A percentile compares a stretch with the other conserved stretches of the same genome.
These are phyloP conservation scores for Parathielavia hyrcaniae DNA, from an alignment of 495 filamentous ascomycete genomes.

Conservation along the genomic window DNA sequence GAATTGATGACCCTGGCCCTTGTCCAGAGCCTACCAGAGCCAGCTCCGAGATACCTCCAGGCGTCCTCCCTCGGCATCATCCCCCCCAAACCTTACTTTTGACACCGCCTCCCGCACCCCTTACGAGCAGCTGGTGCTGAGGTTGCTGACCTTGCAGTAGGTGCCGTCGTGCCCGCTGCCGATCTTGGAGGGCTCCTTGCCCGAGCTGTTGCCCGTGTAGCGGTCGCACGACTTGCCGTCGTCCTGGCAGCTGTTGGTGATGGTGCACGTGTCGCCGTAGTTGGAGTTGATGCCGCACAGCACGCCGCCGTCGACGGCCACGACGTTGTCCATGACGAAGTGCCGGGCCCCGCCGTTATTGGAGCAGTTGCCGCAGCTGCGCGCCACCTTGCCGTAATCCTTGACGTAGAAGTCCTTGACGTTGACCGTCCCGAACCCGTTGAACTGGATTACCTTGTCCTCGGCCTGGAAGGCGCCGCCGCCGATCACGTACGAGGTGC, in stretches of 20 bases:
- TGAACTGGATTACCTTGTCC: conserved; percentile 42
- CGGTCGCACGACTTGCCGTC: conserved; percentile 36
- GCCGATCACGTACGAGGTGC: conserved; percentile 43
- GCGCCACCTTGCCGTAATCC: conserved; percentile 49
- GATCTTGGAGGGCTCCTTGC: conserved; percentile 37
- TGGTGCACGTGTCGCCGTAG: conserved; percentile 42
- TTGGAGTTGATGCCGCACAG: conserved; percentile 51
- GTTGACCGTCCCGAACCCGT: conserved; percentile 29
- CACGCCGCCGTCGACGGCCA: conserved; percentile 40
- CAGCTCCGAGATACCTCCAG: not conserved
- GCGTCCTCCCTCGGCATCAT: not conserved
- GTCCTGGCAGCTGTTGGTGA: conserved; percentile 28
- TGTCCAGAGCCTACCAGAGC: no score
- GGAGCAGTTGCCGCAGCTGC: conserved; percentile 53
- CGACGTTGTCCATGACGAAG: conserved; percentile 47
- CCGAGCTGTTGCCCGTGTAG: conserved; percentile 41
- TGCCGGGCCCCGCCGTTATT: conserved; percentile 35
- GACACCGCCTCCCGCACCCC: not conserved
- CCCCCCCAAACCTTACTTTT: not conserved
- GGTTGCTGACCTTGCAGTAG: conserved; percentile 12
- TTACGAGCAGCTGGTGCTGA: conserved; percentile 9
- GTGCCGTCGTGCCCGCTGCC: conserved; percentile 25
- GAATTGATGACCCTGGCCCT: no score
- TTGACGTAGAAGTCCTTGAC: conserved; percentile 50
- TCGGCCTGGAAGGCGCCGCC: conserved; percentile 53